Conservation (phyloP, 177 flowering plant species). For the Vitis hybrid region DNA sequence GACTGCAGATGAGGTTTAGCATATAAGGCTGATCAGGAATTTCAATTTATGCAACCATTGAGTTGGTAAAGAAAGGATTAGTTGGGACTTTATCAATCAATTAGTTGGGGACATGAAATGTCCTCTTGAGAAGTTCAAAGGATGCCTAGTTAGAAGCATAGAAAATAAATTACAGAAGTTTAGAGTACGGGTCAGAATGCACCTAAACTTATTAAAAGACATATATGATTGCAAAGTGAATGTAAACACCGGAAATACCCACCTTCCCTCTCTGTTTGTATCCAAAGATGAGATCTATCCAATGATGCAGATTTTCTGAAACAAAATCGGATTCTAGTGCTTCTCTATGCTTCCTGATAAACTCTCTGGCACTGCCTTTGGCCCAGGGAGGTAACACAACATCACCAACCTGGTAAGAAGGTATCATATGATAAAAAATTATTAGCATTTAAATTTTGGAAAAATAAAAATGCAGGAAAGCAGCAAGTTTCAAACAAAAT, state of each 20-base stretch:
- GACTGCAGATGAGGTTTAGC: too few relatives aligned
- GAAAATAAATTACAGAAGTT: too few relatives aligned
- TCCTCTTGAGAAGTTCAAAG: too few relatives aligned
- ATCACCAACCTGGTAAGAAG: constrained; percentile 68
- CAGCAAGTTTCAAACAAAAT: neutral
- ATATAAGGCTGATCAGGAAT: too few relatives aligned
- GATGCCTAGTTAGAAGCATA: too few relatives aligned
- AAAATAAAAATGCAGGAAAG: neutral
- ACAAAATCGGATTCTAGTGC: constrained; percentile 95
- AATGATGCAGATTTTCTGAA: constrained; percentile 94
- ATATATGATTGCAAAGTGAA: neutral
- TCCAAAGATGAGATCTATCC: constrained; percentile 99
- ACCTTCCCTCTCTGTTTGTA: constrained; percentile 98
- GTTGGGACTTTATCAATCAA: too few relatives aligned
- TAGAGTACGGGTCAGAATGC: too few relatives aligned
- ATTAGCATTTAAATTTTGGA: neutral
- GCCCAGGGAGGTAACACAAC: constrained; percentile 98
- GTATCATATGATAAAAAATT: neutral
- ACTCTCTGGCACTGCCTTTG: constrained; percentile 92
- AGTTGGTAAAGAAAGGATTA: too few relatives aligned
- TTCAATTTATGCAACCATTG: too few relatives aligned
- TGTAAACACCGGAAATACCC: constrained; percentile 16
- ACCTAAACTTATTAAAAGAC: too few relatives aligned
- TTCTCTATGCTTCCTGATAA: constrained; percentile 94
- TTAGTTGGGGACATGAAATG: too few relatives aligned